Evolutionary conservation across 83 land plant genomes (phyloP), one percentile per base, ranked within the genome.

Genomic region (Picea engelmannii): DNA sequence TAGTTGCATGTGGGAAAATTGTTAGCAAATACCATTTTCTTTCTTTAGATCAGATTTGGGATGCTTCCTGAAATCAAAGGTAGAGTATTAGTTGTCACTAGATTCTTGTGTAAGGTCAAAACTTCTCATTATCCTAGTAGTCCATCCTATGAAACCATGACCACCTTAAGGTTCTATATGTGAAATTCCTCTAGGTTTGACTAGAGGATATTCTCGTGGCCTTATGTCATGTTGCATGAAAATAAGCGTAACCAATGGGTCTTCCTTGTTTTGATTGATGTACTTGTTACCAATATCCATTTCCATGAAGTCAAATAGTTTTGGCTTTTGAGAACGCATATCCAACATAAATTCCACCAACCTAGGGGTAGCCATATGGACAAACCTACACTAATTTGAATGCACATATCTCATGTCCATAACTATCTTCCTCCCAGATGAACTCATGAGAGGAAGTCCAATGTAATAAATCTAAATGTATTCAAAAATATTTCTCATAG

Each of bases 321-420:
- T 31, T 31, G 31, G 31, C 31, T 31, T 31, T 31, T 31, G 31
- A 31, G 31, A 31, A 31, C 1, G 31, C 31, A 31, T 31, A 31
- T 31, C 1, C 31, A 31, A 31, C 31, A 31, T 31, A 31, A 78
- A 83, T 15, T 85, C 86, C 25, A 85, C 85, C 11, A 85, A 86
- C 68, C 78, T 66, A 49, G 81, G 76, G 31, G 85, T 85, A 15
- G 82, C 85, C 18, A 85, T 76, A 70, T 85, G 85, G 35, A 85
- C 86, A 85, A 85, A 85, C 10, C 68, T 80, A 73, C 87, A 85
- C 24, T 81, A 78, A 62, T 81, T 68, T 35, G 86, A 65, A 21
- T 82, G 85, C 15, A 85, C 79, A 66, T 82, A 76, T 65, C 85
- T 60, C 65, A 85, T 81, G 38, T 82, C 87, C 81, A 79, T 66